Evolutionary conservation across 352 stramenopile species (phyloP).

Genomic region (Pythium angustatum): DNA sequence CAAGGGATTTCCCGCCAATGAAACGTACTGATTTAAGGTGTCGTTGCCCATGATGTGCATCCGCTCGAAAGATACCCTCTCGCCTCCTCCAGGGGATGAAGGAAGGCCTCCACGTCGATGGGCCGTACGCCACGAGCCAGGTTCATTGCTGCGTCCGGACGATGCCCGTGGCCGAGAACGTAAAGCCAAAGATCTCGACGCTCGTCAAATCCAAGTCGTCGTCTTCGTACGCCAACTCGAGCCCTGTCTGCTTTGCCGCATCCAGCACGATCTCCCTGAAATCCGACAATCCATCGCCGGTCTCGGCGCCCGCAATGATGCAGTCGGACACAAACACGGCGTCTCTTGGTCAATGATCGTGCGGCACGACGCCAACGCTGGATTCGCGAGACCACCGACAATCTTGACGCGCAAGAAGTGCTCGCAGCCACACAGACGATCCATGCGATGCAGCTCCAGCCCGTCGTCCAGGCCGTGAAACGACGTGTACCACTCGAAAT

Average conservation of each 20-base stretch:
- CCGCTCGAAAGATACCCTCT: too few species aligned
- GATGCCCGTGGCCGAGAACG: neutral
- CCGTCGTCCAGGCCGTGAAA: neutral
- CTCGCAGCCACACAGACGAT: neutral
- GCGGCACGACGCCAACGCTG: neutral
- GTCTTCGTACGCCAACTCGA: neutral
- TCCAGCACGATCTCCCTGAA: neutral
- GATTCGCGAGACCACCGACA: neutral
- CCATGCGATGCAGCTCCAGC: neutral
- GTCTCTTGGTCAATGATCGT: neutral
- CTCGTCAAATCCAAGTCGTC: neutral
- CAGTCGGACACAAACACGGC: too few species aligned
- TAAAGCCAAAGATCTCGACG: neutral
- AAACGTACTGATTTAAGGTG: too few species aligned
- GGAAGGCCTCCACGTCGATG: too few species aligned
- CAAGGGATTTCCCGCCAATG: too few species aligned
- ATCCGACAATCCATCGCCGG: neutral
- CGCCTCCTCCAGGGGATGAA: too few species aligned
- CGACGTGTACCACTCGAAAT: neutral
- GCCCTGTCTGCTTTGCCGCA: neutral
- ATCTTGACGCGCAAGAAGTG: neutral
- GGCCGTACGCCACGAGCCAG: too few species aligned
- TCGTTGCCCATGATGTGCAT: too few species aligned
- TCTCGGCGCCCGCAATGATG: neutral
- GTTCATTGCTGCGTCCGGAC: too few species aligned